Evolutionary conservation across 2,329 filamentous ascomycete species (phyloP), one percentile per base, ranked within the genome.

Genomic region (Curvularia sp.): DNA sequence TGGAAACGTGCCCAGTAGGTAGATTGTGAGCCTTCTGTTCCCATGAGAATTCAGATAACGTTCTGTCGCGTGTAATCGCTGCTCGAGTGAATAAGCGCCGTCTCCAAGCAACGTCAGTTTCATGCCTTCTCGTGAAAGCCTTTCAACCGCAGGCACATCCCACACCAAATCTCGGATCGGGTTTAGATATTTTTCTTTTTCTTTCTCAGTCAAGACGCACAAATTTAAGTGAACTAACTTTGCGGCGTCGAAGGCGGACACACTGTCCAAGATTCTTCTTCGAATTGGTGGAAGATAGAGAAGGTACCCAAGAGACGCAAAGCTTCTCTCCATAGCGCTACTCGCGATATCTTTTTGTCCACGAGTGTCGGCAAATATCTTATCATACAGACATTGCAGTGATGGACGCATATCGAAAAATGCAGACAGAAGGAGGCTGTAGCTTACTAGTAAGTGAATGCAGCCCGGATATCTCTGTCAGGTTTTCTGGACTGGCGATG

Each of bases 91-190:
- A 26, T 26, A 26, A 53, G 50, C 20, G 13, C 41, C 20, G 30
- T 53, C 41, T 35, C 41, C 41, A n/a, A 53, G 50, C 30, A 53
- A 38, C 28, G 20, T 44, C 4, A 53, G 30, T 35, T 46, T 44
- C 30, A 53, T 53, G 28, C 50, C 50, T 18, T 44, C 41, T 44
- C 12, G 39, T 13, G 20, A 53, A 26, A 46, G 50, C 12, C 28
- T 44, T 44, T 53, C 28, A 3, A 35, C 41, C 18, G 18, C 41
- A 26, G 28, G 39, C 20, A 53, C 20, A 26, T 53, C 24, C 41
- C 20, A 53, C 18, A 53, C 39, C 13, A 53, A 28, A 44, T 53
- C 50, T 33, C 30, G 30, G 13, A 53, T 26, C 13, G 41, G 50
- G 5, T 46, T 44, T 4, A 53, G 20, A 53, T 53, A 53, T 44